Conservation (phyloP, 78 protist genomes). For the Emiliania huxleyi region DNA sequence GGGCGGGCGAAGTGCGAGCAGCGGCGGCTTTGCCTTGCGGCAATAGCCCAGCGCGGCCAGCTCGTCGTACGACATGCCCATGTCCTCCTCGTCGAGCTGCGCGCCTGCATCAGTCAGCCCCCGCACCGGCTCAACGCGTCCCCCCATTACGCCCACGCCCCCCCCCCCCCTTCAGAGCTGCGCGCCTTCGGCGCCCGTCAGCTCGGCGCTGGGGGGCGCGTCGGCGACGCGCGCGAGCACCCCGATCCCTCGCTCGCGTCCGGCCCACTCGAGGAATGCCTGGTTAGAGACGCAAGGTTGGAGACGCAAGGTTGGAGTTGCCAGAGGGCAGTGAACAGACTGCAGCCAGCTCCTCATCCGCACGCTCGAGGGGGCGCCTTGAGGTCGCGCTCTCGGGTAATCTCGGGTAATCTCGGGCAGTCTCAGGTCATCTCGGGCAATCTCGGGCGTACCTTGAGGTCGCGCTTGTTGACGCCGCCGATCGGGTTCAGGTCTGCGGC, state of each 20-base stretch:
- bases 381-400: no score
- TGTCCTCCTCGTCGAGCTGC: constrained; percentile 69
- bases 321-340: neutral
- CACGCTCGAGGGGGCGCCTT: no score
- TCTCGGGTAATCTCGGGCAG: no score
- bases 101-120: neutral
- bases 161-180: neutral
- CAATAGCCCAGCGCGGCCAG: constrained; percentile 55
- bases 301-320: neutral
- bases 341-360: no score
- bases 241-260: neutral
- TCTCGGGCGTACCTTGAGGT: no score
- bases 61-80: constrained; percentile 89
- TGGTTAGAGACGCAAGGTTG: no score
- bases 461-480: constrained; percentile 60
- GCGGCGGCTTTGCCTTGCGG: no score
- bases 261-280: neutral
- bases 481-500: constrained; percentile 86
- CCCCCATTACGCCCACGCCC: neutral
- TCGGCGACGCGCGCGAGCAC: constrained; percentile 23
- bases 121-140: neutral
- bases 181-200: constrained; percentile 13
- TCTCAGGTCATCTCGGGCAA: no score
- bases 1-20: no score
- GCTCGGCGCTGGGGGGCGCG: constrained; percentile 86